Evolutionary conservation across 2,329 filamentous ascomycete species (phyloP), one percentile per base, ranked within the genome.

Genomic region (Davidsoniella virescens): DNA sequence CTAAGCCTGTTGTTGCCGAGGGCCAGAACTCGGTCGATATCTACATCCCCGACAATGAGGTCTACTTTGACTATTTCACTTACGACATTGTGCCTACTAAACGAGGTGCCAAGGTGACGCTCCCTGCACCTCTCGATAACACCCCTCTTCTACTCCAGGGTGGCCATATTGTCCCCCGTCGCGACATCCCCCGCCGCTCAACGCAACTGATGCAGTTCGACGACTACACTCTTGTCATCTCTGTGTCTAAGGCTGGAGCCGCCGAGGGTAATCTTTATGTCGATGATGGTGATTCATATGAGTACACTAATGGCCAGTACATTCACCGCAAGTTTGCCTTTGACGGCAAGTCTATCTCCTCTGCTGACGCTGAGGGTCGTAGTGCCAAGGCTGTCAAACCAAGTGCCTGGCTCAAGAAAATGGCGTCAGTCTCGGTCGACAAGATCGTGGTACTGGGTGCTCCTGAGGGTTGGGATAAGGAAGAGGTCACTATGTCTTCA

Each of bases 1-100:
- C 80, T 39, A 96, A 95, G 67, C 92, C 92, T 0, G 80, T 96
- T 12, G 83, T 87, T 1, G 76, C 80, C 20, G 79, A 94, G 65
- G 84, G 80, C 55, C 79, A 81, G 44, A 73, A 75, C 16, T 78
- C 76, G 17, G 78, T 81, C 0, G 80, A 87, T 17, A 76, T 98
- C 52, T 95, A 93, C 67, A 78, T 98, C 49, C 82, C 88, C 1
- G 90, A 96, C 57, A 76, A 82, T 52, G 85, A 93, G 64, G 75
- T 84, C 49, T 96, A 98, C 65, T 98, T 88, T 60, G 85, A 96
- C 65, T 98, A 98, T 69, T 93, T 92, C 62, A 86, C 86, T 59
- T 95, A 87, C 67, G 78, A 82, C 40, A 69, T 78, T 41, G 78
- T 93, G 60, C 65, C 70, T 38, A 80, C 80, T 18, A 75, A 82